Base-by-base conservation (phyloP, 2,329 filamentous ascomycete species). In the Stachybotrys chartarum region DNA sequence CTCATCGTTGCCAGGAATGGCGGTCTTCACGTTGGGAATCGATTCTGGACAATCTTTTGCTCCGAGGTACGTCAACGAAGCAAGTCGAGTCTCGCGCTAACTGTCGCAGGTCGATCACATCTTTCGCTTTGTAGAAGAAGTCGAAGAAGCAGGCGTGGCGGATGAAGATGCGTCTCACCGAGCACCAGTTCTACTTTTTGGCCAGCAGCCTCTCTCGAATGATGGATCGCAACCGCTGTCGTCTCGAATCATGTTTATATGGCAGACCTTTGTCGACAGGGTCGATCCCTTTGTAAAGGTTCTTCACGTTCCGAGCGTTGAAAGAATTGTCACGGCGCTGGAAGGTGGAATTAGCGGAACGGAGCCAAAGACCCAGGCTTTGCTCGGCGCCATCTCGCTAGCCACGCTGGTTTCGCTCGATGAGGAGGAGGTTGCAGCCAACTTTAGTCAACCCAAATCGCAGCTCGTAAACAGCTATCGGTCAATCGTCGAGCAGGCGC, bases 31-130 rank as follows among this genome's bases (percentile, higher is more conserved):
- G 61, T 68, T 17, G 66, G 62, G 16, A 68, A 68, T 12, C 60
- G 63, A 0, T 69, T 70, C 53, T 70, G 68, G 67, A 58, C 66
- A 5, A 61, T 69, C 7, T 70, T 70, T 49, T 69, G 68, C 47
- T 54, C 56, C 17, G 66, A 69, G 57, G 66, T 66, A 53, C 11
- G 57, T 31, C 16, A 47, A 42, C 10, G 35, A 42, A 42, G 35
- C 10, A 5, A 42, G 5, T 42, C 3, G 10, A 42, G 8, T 10
- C 35, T 42, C 5, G 14, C 24, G 35, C 35, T 42, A 42, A 42
- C 5, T 10, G 14, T 42, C 14, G 14, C 24, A 59, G 65, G 65
- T 68, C 5, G 64, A 68, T 49, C 64, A 68, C 16, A 68, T 68
- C 42, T 54, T 68, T 4, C 59, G 67, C 39, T 64, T 65, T 24